phyloP scores from a whole-genome alignment of 1,284 basidiomycete genomes.

The Cryptococcus depauperatus region DNA sequence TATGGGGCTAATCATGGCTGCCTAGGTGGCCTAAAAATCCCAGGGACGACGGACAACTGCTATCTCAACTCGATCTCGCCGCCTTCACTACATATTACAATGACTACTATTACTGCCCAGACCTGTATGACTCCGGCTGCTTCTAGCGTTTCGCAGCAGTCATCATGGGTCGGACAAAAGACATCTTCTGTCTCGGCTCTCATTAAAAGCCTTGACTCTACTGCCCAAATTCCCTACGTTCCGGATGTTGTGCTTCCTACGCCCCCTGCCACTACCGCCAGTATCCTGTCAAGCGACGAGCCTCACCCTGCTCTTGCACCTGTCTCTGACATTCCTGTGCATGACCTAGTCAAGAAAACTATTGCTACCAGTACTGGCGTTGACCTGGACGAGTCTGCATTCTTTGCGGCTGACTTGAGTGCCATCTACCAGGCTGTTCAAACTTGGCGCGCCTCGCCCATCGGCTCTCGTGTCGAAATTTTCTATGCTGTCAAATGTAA shows the following conservation, averaged over 20 bases:
- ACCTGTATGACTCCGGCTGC: constrained; percentile 11
- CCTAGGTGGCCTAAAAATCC: constrained; percentile 23
- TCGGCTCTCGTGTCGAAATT: constrained; percentile 65
- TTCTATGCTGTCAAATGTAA: constrained; percentile 98
- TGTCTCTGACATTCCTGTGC: constrained; percentile 28
- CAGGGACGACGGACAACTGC: constrained; percentile 30
- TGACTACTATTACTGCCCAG: constrained; percentile 17
- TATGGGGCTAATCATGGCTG: no score
- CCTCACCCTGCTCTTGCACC: constrained; percentile 20
- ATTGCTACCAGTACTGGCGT: constrained; percentile 22
- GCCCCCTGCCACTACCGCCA: constrained; percentile 18
- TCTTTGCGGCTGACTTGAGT: constrained; percentile 90
- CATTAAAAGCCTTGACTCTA: constrained; percentile 32
- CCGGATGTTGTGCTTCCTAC: constrained; percentile 20
- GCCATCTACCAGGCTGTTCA: constrained; percentile 79
- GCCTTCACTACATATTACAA: constrained; percentile 4
- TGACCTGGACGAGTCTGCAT: constrained; percentile 65
- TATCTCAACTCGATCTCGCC: constrained; percentile 8
- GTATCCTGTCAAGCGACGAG: constrained; percentile 12
- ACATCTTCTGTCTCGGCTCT: constrained; percentile 20
- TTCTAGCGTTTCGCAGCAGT: constrained; percentile 4
- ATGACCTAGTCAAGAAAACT: constrained; percentile 28
- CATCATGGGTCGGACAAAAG: constrained; percentile 8
- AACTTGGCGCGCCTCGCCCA: constrained; percentile 73
- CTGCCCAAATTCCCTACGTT: constrained; percentile 21